phyloP scores from a whole-genome alignment of 352 stramenopile genomes.

The Paralagenidium karlingii region DNA sequence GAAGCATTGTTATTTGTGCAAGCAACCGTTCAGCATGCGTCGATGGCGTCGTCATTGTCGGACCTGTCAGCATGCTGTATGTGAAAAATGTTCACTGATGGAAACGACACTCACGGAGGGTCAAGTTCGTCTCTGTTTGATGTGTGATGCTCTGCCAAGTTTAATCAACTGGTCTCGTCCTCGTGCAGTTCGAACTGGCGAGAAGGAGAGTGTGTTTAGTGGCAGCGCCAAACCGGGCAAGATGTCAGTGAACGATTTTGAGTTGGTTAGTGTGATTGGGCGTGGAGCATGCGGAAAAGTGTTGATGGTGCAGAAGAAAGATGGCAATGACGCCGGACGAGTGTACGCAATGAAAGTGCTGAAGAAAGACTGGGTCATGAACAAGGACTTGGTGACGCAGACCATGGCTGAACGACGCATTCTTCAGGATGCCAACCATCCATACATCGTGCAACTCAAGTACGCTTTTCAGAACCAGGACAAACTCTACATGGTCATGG shows the following conservation, averaged over 20 bases:
- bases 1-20: conserved; percentile 51
- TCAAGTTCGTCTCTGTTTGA: conserved; percentile 46
- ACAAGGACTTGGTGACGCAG: conserved; percentile 63
- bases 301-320: conserved; percentile 57
- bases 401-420: conserved; percentile 71
- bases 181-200: conserved; percentile 41
- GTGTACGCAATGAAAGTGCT: conserved; percentile 69
- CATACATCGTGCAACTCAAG: conserved; percentile 63
- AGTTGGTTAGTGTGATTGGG: conserved; percentile 60
- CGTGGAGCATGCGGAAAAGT: conserved; percentile 58
- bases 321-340: conserved; percentile 33
- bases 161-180: conserved; percentile 60
- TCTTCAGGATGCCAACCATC: conserved; percentile 57
- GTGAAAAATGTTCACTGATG: conserved; percentile 54
- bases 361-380: conserved; percentile 75
- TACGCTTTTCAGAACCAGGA: conserved; percentile 72
- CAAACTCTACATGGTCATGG: conserved; percentile 77
- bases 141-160: conserved; percentile 36
- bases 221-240: conserved; percentile 47
- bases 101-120: conserved; percentile 52
- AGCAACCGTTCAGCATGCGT: conserved; percentile 55
- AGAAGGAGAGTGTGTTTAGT: conserved; percentile 60
- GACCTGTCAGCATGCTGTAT: conserved; percentile 51
- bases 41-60: conserved; percentile 57
- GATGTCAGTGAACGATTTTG: conserved; percentile 66